Evolutionary conservation across 306 rosid genomes (phyloP), one percentile per base, ranked within the genome.

Genomic region (Neltuma alba): DNA sequence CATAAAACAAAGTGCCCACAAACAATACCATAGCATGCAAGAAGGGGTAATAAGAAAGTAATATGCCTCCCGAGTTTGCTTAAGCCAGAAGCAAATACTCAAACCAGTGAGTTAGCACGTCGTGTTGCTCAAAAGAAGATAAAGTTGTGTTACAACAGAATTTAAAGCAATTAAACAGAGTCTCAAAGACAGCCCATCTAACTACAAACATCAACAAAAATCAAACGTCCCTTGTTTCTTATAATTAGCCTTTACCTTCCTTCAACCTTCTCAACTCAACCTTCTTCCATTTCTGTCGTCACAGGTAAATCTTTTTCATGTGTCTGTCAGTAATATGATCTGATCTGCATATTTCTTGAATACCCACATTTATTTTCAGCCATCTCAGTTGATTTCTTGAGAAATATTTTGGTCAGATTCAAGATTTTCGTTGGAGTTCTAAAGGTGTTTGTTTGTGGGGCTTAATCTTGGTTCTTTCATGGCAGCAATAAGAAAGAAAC

Each of bases 51-150:
- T 23, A 21, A 57, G 42, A 65, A 55, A n/a, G 48, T 80, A 83
- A 89, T 81, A 73, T 87, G 79, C 76, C 70, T 41, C 85, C 86
- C 50, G 75, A 85, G 89, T 62, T 91, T 88, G 94, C 93, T 92
- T 94, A 87, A 87, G 77, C 73, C 71, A 62, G 88, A 85, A 44
- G 94, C 91, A 67, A 87, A 86, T 67, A 78, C 92, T 80, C 58
- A 62, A 80, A 66, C 41, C 40, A 85, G 84, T 78, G 96, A 89
- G 98, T 87, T 92, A 94, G 89, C 94, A 75, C 75, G 81, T 87
- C 86, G 82, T 64, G 80, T 65, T 57, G 68, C 12, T 5, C 23
- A 13, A 25, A 86, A 21, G 1, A 81, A 60, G 76, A 55, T 61
- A 66, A 77, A 77, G 73, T 70, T 69, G 42, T 78, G 70, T 34